Percentiles rank a stretch among this genome's conserved stretches.
Evolutionary conservation across 73 alveolate species (phyloP).

Genomic region (Tetrahymena malaccensis): DNA sequence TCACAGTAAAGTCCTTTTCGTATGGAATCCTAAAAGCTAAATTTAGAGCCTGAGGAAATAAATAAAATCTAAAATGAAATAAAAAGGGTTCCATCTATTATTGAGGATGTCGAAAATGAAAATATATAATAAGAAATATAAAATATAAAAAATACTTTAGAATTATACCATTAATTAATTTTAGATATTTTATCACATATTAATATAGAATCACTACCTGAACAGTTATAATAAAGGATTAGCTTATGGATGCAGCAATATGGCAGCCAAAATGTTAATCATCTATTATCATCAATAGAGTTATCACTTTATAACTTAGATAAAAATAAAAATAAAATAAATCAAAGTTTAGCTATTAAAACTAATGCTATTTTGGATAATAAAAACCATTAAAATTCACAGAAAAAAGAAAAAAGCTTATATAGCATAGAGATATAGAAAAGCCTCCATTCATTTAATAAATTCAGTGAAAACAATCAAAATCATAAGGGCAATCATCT

Average conservation of each 20-base stretch:
- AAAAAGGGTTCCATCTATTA: not conserved
- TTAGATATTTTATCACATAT: not conserved
- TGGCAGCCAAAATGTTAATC: not conserved
- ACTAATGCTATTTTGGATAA: not conserved
- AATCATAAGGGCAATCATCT: too few relatives aligned
- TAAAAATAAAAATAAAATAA: too few relatives aligned
- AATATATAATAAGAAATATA: not conserved
- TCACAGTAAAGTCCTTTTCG: not conserved
- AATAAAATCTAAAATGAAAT: not conserved
- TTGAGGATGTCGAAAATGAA: not conserved
- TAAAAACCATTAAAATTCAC: not conserved
- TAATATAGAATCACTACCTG: not conserved
- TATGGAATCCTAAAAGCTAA: not conserved
- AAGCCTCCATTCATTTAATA: not conserved
- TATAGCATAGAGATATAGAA: not conserved
- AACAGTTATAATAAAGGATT: not conserved
- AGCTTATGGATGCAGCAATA: not conserved
- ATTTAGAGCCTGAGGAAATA: not conserved
- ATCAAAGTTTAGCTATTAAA: too few relatives aligned
- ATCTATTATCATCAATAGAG: not conserved
- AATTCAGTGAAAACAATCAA: not conserved
- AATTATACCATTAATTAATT: not conserved
- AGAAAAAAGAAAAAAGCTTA: not conserved
- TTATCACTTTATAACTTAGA: not conserved
- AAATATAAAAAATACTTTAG: not conserved